Evolutionary conservation across 495 filamentous ascomycete genomes (phyloP), one percentile per base, ranked within the genome.

Genomic region (Friedmanniomyces endolithicus): DNA sequence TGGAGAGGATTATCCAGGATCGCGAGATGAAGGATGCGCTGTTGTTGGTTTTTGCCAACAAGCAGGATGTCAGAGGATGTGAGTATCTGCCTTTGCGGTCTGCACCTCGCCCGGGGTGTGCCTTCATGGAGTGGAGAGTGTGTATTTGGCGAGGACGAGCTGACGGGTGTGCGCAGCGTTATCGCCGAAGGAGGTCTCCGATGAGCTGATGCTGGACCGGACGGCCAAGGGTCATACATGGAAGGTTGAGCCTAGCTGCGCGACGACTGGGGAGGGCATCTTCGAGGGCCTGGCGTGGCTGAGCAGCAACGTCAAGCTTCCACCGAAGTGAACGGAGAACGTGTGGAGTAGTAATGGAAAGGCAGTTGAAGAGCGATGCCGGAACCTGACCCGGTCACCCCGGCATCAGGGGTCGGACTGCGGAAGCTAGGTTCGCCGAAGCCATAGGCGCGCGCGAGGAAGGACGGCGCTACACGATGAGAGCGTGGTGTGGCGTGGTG

Each of bases 1-100:
- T 98, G 33, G 85, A 94, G 64, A 86, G 89, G 61, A 96, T 98
- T 64, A 94, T 98, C 67, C 86, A 90, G 64, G 92, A 98, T 65
- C 78, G 89, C 45, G 92, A 98, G 78, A 97, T 98, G 92, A 92
- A 90, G 72, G 92, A 98, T 67, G 87, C 88, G 23, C 71, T 96
- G 61, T 72, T 98, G 50, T 71, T 98, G 37, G 92, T 98, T 27
- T 95, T 98, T 69, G 94, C 94, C 23, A 98, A 98, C 71, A 98
- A 97, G 78, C 92, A 97, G 70, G 94, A 97, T 78, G 75, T 96
- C 50, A 69, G 68, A 35, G 87, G 85, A 62, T 87, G 90, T 96
- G 44, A 54, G 66, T 64, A 1, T n/a, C n/a, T n/a, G n/a, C n/a
- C n/a, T n/a, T n/a, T n/a, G n/a, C n/a, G n/a, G n/a, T n/a, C n/a